Conservation (phyloP, 805 yeast species). For the Spencermartinsiella europaea region DNA sequence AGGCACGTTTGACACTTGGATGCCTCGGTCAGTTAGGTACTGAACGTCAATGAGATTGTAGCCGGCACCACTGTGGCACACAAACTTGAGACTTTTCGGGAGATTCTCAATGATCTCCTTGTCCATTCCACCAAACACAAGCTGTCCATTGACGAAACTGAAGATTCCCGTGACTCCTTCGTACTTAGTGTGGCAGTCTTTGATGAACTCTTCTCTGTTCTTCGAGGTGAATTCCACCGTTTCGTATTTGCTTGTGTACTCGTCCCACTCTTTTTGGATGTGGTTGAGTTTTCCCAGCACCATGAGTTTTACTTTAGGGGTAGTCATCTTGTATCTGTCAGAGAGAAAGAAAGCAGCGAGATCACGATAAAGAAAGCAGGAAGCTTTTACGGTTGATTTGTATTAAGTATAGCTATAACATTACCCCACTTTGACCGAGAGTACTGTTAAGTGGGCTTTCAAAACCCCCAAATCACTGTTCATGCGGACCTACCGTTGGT, state of each 20-base stretch:
- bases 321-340: constrained; percentile 1
- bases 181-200: constrained; percentile 33
- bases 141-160: constrained; percentile 39
- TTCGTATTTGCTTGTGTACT: constrained; percentile 27
- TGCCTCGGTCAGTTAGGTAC: constrained; percentile 36
- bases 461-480: too few relatives aligned
- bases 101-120: constrained; percentile 38
- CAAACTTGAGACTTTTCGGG: constrained; percentile 38
- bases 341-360: too few relatives aligned
- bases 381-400: too few relatives aligned
- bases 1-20: constrained; percentile 50
- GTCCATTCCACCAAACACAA: constrained; percentile 40
- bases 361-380: too few relatives aligned
- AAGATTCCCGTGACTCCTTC: constrained; percentile 37
- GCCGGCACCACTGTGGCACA: constrained; percentile 53
- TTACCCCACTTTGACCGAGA: too few relatives aligned
- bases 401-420: too few relatives aligned
- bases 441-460: too few relatives aligned
- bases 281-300: constrained; percentile 4
- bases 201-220: constrained; percentile 38
- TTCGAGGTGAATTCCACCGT: constrained; percentile 39
- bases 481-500: too few relatives aligned
- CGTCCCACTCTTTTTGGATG: constrained; percentile 5
- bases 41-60: constrained; percentile 48
- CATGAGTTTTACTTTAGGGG: constrained; percentile 1